A percentile compares a stretch with the other conserved stretches of the same genome.
phyloP scores from a whole-genome alignment of 257 asterid genomes.

The Verbena officinalis region DNA sequence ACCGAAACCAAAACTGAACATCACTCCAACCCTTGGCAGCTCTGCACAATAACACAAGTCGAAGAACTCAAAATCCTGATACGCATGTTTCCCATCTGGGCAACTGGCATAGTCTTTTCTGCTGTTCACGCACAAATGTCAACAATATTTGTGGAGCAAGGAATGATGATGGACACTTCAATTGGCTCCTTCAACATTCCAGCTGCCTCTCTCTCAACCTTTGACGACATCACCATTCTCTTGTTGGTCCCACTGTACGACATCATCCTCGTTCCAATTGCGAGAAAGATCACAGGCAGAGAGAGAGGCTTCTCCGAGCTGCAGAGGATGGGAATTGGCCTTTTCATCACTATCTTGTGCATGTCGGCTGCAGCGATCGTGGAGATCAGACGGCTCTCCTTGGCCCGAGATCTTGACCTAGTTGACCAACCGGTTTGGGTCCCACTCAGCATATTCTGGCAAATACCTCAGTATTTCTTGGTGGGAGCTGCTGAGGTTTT shows the following conservation, averaged over 20 bases:
- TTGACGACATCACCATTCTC: constrained; percentile 76
- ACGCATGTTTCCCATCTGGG: constrained; percentile 97
- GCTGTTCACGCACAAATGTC: constrained; percentile 94
- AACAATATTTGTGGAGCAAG: constrained; percentile 94
- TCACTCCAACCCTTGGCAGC: constrained; percentile 73
- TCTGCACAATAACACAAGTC: constrained; percentile 89
- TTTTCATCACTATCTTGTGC: constrained; percentile 64
- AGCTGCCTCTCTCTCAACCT: constrained; percentile 82
- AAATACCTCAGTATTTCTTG: constrained; percentile 74
- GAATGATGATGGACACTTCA: constrained; percentile 84
- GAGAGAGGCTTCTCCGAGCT: constrained; percentile 76
- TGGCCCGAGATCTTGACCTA: constrained; percentile 53
- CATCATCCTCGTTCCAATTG: constrained; percentile 70
- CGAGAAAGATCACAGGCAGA: constrained; percentile 67
- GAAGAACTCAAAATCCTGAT: constrained; percentile 82
- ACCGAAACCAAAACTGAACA: constrained; percentile 54
- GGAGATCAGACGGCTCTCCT: constrained; percentile 61
- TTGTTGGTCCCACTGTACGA: constrained; percentile 90
- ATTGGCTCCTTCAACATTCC: constrained; percentile 81
- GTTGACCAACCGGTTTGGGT: constrained; percentile 47
- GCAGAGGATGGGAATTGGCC: constrained; percentile 90
- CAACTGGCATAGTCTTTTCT: constrained; percentile 82
- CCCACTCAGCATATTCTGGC: constrained; percentile 71
- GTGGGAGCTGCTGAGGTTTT: constrained; percentile 86
- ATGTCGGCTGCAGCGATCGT: constrained; percentile 84